Base-by-base conservation (phyloP, 371 early-diverging fungal genomes). In the Actinomortierella ambigua region DNA sequence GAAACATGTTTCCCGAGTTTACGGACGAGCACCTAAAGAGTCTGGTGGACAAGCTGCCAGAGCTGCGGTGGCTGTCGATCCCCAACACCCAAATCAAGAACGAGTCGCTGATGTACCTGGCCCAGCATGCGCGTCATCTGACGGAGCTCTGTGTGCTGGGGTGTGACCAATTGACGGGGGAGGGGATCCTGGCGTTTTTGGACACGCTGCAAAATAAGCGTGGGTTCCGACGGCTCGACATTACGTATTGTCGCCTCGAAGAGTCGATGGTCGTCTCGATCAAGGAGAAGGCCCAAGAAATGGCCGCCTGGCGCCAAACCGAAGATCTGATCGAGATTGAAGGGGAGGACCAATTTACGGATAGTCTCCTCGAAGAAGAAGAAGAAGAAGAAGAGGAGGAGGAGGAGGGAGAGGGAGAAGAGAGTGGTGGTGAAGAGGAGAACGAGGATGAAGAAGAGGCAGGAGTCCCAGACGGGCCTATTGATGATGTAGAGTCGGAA, bases 1-100 rank as follows among this genome's bases (percentile, higher is more conserved):
- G 73, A 43, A 73, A 73, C n/a, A 63, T 63, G n/a, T 73, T 73
- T 26, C 67, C 67, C 4, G 73, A 73, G 28, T 63, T 73, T 27
- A 41, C 56, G 15, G 73, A 73, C 29, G 44, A 52, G 28, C 55
- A 66, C 34, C 22, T 73, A 46, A 57, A 28, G 23, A 59, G 54
- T 22, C 53, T 73, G 14, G 61, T 73, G 28, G 67, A 66, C 24
- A 50, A 57, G 1, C 53, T 66, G 23, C 73, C 73, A 0, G 18
- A 43, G 26, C 40, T 73, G 24, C 66, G 73, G 5, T 73, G 73
- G 73, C 50, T 73, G 0, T 73, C 73, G 29, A 53, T 73, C 9
- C 67, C 73, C 23, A 73, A 73, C 29, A 60, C 73, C 2, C 73
- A 73, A 51, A 66, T 73, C 41, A 73, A 66, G 29, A 53, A 73